Evolutionary conservation across 371 early-diverging fungal genomes (phyloP).

Genomic region (Syncephalis fuscata): DNA sequence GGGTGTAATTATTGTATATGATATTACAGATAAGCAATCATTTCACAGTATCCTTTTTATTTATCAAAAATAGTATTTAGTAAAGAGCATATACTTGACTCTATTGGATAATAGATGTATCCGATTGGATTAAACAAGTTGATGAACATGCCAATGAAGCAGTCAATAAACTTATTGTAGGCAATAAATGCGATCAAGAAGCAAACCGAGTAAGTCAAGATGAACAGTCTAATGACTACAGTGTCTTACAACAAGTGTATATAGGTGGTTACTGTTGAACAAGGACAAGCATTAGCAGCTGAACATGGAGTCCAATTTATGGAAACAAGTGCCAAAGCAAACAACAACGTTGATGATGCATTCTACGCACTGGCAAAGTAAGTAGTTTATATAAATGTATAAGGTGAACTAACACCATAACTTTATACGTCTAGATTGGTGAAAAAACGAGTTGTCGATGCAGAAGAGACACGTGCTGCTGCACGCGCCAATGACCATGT

Average conservation of each 20-base stretch:
- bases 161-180: slow-evolving; percentile 95
- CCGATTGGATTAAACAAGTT: slow-evolving; percentile 98
- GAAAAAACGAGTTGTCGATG: no score
- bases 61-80: not conserved
- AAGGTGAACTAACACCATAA: no score
- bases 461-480: no score
- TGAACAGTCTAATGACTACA: not conserved
- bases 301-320: slow-evolving; percentile 79
- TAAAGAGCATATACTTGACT: not conserved
- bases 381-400: not conserved
- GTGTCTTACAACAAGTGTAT: not conserved
- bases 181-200: slow-evolving; percentile 95
- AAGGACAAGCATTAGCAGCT: slow-evolving; percentile 73
- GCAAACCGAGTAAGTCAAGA: slow-evolving; percentile 56
- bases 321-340: slow-evolving; percentile 94
- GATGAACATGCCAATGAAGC: slow-evolving; percentile 93
- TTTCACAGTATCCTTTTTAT: slow-evolving; percentile 78
- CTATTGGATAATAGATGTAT: slow-evolving; percentile 48
- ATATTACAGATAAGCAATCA: slow-evolving; percentile 94
- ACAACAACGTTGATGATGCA: slow-evolving; percentile 94
- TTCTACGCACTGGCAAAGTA: slow-evolving; percentile 93
- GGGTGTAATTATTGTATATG: slow-evolving; percentile 98
- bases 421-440: no score
- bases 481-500: no score
- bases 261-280: slow-evolving; percentile 51